Evolutionary conservation across 2,329 filamentous ascomycete genomes (phyloP), one percentile per base, ranked within the genome.

Genomic region (Stagonosporopsis tanaceti): DNA sequence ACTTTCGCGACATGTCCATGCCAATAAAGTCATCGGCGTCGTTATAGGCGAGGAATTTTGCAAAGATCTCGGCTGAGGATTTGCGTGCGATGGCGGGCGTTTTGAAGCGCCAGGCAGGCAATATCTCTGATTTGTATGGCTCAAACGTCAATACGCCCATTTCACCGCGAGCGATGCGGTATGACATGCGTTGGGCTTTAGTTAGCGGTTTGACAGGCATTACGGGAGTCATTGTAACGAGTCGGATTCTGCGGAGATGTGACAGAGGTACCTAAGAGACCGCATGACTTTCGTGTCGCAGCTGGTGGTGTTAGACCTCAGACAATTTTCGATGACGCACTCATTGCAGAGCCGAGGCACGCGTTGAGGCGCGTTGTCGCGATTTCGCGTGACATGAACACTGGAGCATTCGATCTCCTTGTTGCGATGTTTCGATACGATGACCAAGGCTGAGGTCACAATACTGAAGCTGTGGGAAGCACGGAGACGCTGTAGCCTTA

Each of bases 1-100:
- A 89, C 65, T 88, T 89, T 25, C 85, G 77, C 17, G 80, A 74
- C 85, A 88, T 88, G 54, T 89, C 86, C 78, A 87, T 87, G 11
- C 87, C 86, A 0, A 88, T 83, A 53, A 89, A 86, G 68, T 88
- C 86, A 3, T 74, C 76, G 6, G 77, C 64, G 1, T 69, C 66
- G n/a, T 83, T 76, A 64, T 86, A 88, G 9, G 76, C 73, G 14
- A 82, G 67, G 63, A 88, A 89, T 3, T 80, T 78, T 0, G 62
- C 52, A 71, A 80, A 84, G 0, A 88, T 78, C 0, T 77, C 76
- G 1, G 71, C 47, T 0, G 84, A 82, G 41, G 83, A 86, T 37
- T 77, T 72, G 1, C 71, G 72, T 0, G 85, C 85, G n/a, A 87
- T 78, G 0, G 78, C 65, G 0, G 79, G 72, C 0, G 81, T 86